Percentiles rank a stretch among this genome's conserved stretches.
phyloP scores from a whole-genome alignment of 495 filamentous ascomycete genomes.

The Tirmania nivea region DNA sequence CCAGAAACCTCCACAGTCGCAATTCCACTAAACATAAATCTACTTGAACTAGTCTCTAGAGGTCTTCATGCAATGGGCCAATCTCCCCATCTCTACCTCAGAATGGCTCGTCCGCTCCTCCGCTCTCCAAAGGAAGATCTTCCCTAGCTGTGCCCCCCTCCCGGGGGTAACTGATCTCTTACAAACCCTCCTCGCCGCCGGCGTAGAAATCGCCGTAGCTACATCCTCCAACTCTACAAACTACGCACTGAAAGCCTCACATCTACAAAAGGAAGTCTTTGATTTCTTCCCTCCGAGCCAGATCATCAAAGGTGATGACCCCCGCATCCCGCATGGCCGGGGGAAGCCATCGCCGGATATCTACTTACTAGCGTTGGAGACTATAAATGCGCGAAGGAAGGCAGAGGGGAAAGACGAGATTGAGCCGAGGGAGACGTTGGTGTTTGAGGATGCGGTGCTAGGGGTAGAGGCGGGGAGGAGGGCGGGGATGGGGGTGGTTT shows the following conservation, averaged over 20 bases:
- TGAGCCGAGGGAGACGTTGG: conserved; percentile 66
- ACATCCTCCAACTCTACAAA: conserved; percentile 52
- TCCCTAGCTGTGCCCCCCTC: conserved; percentile 50
- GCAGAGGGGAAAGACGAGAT: conserved; percentile 42
- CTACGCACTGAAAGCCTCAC: conserved; percentile 57
- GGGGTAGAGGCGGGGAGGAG: conserved; percentile 79
- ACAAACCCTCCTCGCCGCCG: conserved; percentile 26
- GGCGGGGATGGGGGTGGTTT: conserved; percentile 87
- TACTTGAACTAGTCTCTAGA: conserved; percentile 23
- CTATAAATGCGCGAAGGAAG: conserved; percentile 51
- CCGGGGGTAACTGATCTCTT: conserved; percentile 59
- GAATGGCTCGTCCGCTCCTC: conserved; percentile 38
- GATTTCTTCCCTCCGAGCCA: conserved; percentile 41
- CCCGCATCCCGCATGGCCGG: conserved; percentile 50
- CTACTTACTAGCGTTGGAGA: conserved; percentile 66
- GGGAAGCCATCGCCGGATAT: conserved; percentile 95
- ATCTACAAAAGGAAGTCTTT: conserved; percentile 42
- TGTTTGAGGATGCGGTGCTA: conserved; percentile 88
- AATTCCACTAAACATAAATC: conserved; percentile 9
- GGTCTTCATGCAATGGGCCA: conserved; percentile 63
- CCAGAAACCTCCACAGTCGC: background rate
- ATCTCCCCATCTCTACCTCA: conserved; percentile 50
- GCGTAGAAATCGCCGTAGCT: conserved; percentile 55
- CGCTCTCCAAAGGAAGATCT: conserved; percentile 43
- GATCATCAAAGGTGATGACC: conserved; percentile 69